Conservation (phyloP, 208 protist genomes). For the Leishmania gerbilli region DNA sequence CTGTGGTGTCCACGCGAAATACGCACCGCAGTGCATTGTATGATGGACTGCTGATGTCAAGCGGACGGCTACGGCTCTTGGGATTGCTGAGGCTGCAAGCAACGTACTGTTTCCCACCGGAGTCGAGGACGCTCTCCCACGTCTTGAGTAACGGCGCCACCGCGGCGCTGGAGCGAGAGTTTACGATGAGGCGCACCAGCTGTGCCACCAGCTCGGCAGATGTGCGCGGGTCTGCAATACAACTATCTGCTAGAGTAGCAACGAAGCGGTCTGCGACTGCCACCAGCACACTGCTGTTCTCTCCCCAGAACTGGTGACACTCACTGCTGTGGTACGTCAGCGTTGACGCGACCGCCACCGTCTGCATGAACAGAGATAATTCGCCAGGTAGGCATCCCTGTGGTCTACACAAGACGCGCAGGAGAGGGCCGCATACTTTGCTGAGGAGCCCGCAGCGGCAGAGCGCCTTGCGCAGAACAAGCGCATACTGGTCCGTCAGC, state of each 20-base stretch:
- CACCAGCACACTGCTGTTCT: constrained; percentile 4
- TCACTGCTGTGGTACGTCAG: constrained; percentile 16
- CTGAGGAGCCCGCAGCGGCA: constrained; percentile 3
- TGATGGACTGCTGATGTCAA: constrained; percentile 43
- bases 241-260: background rate
- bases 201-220: constrained; percentile 34
- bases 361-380: constrained; percentile 11
- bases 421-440: constrained; percentile 11
- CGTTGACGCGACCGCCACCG: constrained; percentile 18
- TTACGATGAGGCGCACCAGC: constrained; percentile 45
- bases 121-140: constrained; percentile 29
- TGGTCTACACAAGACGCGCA: background rate
- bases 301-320: constrained; percentile 11
- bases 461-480: constrained; percentile 13
- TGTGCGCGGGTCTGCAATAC: background rate
- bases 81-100: constrained; percentile 37
- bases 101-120: constrained; percentile 18
- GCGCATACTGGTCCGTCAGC: constrained; percentile 18
- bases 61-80: constrained; percentile 27
- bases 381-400: background rate
- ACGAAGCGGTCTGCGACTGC: background rate
- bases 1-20: constrained; percentile 16
- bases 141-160: constrained; percentile 14
- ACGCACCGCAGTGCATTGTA: constrained; percentile 34
- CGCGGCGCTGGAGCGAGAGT: constrained; percentile 15